These are phyloP conservation scores for Stentor coeruleus DNA, from an alignment of 73 alveolate species.

Conservation along the genomic window DNA sequence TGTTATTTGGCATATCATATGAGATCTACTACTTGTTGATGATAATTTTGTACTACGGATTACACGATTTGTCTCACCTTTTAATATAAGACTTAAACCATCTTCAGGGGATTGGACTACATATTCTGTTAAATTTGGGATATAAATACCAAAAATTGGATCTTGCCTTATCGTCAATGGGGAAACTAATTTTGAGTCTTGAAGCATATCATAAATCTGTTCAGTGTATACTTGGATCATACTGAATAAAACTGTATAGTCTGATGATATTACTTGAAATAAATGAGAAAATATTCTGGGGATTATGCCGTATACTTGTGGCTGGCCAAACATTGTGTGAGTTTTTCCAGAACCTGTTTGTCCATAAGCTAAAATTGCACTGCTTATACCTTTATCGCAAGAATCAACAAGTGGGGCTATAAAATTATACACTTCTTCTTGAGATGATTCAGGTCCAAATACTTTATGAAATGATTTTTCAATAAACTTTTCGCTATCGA, in stretches of 20 bases:
- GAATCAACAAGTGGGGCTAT: not conserved
- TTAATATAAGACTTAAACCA: constrained; percentile 57
- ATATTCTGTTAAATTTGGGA: constrained; percentile 71
- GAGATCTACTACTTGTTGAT: constrained; percentile 62
- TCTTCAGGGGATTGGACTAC: constrained; percentile 57
- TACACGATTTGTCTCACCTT: constrained; percentile 66
- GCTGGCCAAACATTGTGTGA: constrained; percentile 57
- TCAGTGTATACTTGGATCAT: constrained; percentile 59
- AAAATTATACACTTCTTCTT: not conserved
- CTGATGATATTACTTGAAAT: not conserved
- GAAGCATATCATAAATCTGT: constrained; percentile 46
- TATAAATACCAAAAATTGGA: constrained; percentile 60
- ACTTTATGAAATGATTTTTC: not conserved
- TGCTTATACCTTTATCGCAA: not conserved
- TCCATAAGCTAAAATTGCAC: constrained; percentile 91
- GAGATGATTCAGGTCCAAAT: constrained; percentile 10
- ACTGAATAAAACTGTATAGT: constrained; percentile 41
- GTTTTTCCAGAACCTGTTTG: constrained; percentile 87
- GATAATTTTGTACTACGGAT: constrained; percentile 66
- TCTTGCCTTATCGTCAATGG: constrained; percentile 78
- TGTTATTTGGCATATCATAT: constrained; percentile 57
- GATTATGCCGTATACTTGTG: constrained; percentile 30
- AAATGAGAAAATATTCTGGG: constrained; percentile 25
- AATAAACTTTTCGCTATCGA: not conserved
- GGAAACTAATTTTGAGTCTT: not conserved